Base-by-base conservation (phyloP, 148 eudicot species). In the Vaccinium vitisidaea region DNA sequence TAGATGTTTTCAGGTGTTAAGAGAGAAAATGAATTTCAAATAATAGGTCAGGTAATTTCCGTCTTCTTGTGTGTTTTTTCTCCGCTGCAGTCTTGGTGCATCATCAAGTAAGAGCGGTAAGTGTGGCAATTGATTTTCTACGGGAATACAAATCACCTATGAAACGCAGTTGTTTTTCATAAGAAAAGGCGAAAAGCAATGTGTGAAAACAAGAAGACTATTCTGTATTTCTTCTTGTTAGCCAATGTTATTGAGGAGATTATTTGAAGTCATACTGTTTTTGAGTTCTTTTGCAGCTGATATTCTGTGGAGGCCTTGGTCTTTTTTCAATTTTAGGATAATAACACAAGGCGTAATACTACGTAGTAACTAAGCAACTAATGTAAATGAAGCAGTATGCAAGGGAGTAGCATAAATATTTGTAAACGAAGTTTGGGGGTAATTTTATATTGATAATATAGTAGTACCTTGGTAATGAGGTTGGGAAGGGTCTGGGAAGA, bases 401-500 rank as follows among this genome's bases (percentile, higher is more conserved):
- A 69, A 69, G 39, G 18, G 43, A 65, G 15, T 59, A 59, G 23
- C 8, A 59, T 18, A 59, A 19, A 2, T 55, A 55, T 59, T 59
- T 58, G 4, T 67, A n/a, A 32, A 67, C 30, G 73, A 11, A 8
- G 73, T 67, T 67, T n/a, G 30, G 36, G 23, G 27, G 23, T 19
- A n/a, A 25, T 9, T 14, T 43, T 5, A 43, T 39, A 79, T 1
- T 16, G 5, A 5, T 3, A 81, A 30, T 21, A 2, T 61, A n/a
- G 3, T 61, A 18, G 10, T 75, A 95, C 98, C 94, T 92, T 92
- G 36, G 15, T 82, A 86, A 94, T 87, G 19, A 96, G 90, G n/a
- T 85, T 63, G 11, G 94, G 89, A 2, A 93, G 93, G 18, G 91
- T 83, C 21, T 86, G 86, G 48, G 89, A 83, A 16, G 94, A 91